Conservation (phyloP, 2,329 filamentous ascomycete species). For the Sporothrix globosa region DNA sequence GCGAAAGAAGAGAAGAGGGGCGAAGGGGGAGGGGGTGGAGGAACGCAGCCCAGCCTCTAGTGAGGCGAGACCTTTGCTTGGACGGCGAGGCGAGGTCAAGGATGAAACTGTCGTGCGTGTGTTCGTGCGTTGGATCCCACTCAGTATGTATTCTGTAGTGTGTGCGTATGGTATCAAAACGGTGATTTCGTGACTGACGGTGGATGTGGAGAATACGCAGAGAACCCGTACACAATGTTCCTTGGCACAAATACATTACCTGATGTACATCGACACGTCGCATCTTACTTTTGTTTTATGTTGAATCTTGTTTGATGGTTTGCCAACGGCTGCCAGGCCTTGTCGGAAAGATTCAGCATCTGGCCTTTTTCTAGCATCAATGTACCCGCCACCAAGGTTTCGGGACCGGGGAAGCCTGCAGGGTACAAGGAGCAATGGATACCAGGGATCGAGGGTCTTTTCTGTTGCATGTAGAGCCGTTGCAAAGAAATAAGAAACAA, state of each 20-base stretch:
- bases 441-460: too few species aligned
- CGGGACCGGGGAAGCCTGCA: not conserved
- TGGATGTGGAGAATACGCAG: too few species aligned
- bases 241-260: too few species aligned
- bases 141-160: too few species aligned
- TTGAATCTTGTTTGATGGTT: not conserved
- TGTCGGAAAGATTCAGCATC: not conserved
- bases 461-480: not conserved
- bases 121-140: too few species aligned
- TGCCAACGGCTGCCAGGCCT: not conserved
- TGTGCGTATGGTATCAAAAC: too few species aligned
- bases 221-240: too few species aligned
- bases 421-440: not conserved
- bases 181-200: too few species aligned
- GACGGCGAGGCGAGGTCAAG: not conserved
- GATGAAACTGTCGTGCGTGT: not conserved
- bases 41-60: not conserved
- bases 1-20: not conserved
- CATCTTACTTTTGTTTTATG: too few species aligned
- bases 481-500: not conserved
- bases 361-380: not conserved
- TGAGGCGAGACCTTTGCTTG: not conserved
- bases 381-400: constrained; percentile 17
- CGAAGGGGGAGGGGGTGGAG: not conserved
- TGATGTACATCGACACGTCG: too few species aligned